Percentiles rank a stretch among this genome's conserved stretches.
phyloP scores from a whole-genome alignment of 352 stramenopile species.

The Thalassiosira exigua region DNA sequence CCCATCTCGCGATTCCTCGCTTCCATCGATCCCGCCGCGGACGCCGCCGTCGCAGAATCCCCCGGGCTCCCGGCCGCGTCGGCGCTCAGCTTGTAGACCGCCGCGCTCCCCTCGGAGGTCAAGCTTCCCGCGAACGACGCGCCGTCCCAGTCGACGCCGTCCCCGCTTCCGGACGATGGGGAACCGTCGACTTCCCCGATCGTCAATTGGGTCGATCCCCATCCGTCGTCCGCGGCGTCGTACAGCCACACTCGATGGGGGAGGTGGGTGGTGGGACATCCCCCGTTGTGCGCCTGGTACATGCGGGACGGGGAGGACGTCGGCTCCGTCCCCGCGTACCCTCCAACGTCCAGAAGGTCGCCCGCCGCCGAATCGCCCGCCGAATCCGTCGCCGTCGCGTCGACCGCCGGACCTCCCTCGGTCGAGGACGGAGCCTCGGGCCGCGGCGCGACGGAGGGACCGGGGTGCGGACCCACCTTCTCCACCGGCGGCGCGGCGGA shows the following conservation, averaged over 20 bases:
- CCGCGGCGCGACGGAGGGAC: not conserved
- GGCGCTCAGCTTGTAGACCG: not conserved
- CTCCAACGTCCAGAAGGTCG: too few species aligned
- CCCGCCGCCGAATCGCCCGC: too few species aligned
- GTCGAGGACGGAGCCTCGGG: not conserved
- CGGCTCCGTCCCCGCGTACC: too few species aligned
- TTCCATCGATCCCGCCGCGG: too few species aligned
- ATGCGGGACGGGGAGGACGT: slow-evolving; percentile 35
- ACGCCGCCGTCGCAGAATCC: too few species aligned
- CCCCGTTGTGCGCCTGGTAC: slow-evolving; percentile 34
- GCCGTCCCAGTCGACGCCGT: slow-evolving; percentile 7
- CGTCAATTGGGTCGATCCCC: slow-evolving; percentile 21
- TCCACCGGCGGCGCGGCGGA: not conserved
- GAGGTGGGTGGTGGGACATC: slow-evolving; percentile 20
- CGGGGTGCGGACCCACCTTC: not conserved
- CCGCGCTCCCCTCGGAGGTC: not conserved
- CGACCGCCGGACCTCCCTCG: not conserved
- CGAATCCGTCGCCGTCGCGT: not conserved
- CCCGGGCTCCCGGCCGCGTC: slow-evolving; percentile 1
- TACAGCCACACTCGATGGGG: slow-evolving; percentile 37
- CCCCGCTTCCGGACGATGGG: too few species aligned
- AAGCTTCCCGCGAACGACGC: slow-evolving; percentile 24
- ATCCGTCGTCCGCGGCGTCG: slow-evolving; percentile 26
- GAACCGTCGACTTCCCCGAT: slow-evolving; percentile 30
- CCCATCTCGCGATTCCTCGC: too few species aligned